Evolutionary conservation across 768 basidiomycete species (phyloP).

Genomic region (Amanita fuliginea): DNA sequence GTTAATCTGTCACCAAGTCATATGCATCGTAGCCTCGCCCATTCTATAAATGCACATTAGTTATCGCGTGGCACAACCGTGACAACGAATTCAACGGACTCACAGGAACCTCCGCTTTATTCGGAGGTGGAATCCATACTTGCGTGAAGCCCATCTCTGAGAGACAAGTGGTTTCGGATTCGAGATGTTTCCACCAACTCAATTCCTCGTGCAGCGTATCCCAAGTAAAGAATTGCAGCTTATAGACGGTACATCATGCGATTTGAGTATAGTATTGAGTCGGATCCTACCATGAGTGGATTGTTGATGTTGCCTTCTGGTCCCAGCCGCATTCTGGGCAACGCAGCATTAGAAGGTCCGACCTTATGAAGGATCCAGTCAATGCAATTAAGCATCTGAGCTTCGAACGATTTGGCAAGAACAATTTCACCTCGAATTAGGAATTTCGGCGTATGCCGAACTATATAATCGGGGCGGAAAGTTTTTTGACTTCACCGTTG

Average conservation of each 20-base stretch:
- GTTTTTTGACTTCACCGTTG: slow-evolving; percentile 14
- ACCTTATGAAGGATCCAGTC: slow-evolving; percentile 5
- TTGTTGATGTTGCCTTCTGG: slow-evolving; percentile 38
- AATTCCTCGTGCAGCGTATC: slow-evolving; percentile 40
- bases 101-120: slow-evolving; percentile 63
- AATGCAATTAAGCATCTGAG: background rate
- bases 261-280: background rate
- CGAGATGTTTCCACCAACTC: slow-evolving; percentile 79
- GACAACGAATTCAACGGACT: slow-evolving; percentile 8
- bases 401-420: background rate
- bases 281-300: slow-evolving; percentile 51
- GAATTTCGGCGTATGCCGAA: slow-evolving; percentile 12
- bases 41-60: slow-evolving; percentile 24
- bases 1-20: slow-evolving; percentile 45
- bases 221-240: slow-evolving; percentile 87
- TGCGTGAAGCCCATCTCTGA: slow-evolving; percentile 67
- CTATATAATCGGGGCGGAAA: slow-evolving; percentile 1
- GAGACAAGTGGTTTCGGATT: slow-evolving; percentile 50
- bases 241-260: slow-evolving; percentile 1
- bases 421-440: background rate
- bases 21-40: slow-evolving; percentile 83
- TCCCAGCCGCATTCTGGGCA: slow-evolving; percentile 52
- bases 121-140: slow-evolving; percentile 76
- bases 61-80: background rate
- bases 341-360: slow-evolving; percentile 23